Conservation (phyloP, 2,329 filamentous ascomycete species). For the Pleurostoma richardsiae region DNA sequence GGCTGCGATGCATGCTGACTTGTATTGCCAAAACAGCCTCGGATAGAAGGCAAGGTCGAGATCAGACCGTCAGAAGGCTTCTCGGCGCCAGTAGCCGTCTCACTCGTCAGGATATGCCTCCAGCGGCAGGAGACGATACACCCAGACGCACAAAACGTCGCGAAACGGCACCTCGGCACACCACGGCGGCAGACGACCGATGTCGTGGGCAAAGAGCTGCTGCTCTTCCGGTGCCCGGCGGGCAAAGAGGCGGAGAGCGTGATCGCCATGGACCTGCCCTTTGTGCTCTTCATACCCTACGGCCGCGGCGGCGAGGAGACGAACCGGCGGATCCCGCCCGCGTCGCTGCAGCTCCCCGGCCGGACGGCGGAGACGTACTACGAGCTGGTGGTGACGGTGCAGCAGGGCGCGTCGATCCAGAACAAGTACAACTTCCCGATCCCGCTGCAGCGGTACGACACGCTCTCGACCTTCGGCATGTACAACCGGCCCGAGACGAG, state of each 20-base stretch:
- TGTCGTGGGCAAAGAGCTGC: conserved; percentile 91
- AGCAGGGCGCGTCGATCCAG: conserved; percentile 82
- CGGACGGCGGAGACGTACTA: conserved; percentile 96
- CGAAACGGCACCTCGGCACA: conserved; percentile 85
- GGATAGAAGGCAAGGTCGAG: conserved; percentile 97
- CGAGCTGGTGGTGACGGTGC: conserved; percentile 91
- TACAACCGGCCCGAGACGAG: conserved; percentile 94
- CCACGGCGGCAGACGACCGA: conserved; percentile 88
- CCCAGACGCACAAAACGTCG: conserved; percentile 87
- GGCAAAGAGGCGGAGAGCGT: conserved; percentile 85
- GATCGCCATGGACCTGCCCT: conserved; percentile 93
- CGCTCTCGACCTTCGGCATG: conserved; percentile 97
- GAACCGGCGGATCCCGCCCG: conserved; percentile 84
- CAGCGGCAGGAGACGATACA: conserved; percentile 95
- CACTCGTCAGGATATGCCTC: conserved; percentile 88
- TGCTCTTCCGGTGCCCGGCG: conserved; percentile 80
- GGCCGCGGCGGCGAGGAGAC: conserved; percentile 87
- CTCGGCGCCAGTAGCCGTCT: conserved; percentile 85
- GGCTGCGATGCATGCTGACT: conserved; percentile 8
- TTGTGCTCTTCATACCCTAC: conserved; percentile 95
- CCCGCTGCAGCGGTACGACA: conserved; percentile 90
- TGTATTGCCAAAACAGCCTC: conserved; percentile 54
- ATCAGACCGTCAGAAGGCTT: conserved; percentile 82
- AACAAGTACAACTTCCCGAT: conserved; percentile 90
- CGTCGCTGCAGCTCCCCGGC: conserved; percentile 83